Conservation (phyloP, 768 basidiomycete species). For the Termitomyces eurrhizus region DNA sequence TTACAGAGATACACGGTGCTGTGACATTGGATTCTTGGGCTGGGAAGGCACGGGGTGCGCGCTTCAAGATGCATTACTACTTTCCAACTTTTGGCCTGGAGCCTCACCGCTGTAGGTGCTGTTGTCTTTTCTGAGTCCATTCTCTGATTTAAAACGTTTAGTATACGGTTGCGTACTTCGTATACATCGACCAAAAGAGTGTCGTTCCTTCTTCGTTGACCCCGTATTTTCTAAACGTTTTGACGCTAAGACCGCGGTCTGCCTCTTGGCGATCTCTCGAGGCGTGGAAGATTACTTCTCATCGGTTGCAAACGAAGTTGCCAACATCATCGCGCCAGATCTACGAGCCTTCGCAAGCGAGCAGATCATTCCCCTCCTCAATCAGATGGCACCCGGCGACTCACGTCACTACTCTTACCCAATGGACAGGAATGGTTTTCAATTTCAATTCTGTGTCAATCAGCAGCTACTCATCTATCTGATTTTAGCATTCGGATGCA, state of each 20-base stretch:
- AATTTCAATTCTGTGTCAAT: neutral
- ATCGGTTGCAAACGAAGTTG: constrained; percentile 23
- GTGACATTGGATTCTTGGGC: constrained; percentile 49
- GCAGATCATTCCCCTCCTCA: neutral
- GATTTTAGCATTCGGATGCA: neutral
- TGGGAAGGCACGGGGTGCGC: constrained; percentile 50
- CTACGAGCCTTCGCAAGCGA: neutral
- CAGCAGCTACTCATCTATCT: neutral
- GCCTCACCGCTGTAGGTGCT: constrained; percentile 38
- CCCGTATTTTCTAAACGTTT: constrained; percentile 52
- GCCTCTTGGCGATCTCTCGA: constrained; percentile 60
- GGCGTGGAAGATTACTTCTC: constrained; percentile 58
- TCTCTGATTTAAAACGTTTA: neutral
- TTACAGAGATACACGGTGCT: constrained; percentile 50
- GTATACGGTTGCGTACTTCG: constrained; percentile 53
- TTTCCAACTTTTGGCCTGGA: constrained; percentile 29
- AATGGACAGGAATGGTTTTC: neutral
- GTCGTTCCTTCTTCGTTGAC: constrained; percentile 60
- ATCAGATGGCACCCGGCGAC: neutral
- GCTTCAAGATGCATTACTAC: constrained; percentile 37
- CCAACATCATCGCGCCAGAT: neutral
- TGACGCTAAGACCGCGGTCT: constrained; percentile 70
- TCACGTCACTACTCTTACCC: neutral
- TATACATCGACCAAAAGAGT: constrained; percentile 47
- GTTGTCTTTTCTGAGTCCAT: neutral